Base-by-base conservation (phyloP, 345 rosid genomes). In the Cardamine resedifolia region DNA sequence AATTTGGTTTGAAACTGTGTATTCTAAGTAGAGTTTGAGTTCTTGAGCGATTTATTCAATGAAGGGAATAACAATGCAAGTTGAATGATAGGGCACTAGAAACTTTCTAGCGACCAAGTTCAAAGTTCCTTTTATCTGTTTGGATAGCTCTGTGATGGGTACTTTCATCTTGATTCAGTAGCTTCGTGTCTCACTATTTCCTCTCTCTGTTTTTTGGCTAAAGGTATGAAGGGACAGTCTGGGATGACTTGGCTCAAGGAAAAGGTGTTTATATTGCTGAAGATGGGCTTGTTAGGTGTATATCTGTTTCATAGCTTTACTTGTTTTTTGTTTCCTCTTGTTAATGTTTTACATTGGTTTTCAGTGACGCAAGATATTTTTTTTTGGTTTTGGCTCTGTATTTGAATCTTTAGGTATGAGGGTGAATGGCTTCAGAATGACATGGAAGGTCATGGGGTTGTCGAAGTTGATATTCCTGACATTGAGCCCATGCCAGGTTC, bases 201-300 rank as follows among this genome's bases (percentile, higher is more conserved):
- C 3, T 68, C 28, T 62, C 27, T 48, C 28, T 43, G 48, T 43
- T 64, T 73, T 69, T 47, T 65, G 63, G 71, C 39, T 75, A 16
- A 69, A 92, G 98, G 81, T 90, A 93, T 58, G 97, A 93, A 88
- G 98, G 98, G 41, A 88, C 97, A 14, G 84, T 93, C 24, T 93
- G 97, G 97, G 96, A 93, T 88, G 96, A 90, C 77, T 73, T 85
- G 85, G 98, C 98, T 81, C 93, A 86, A 73, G 98, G 97, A 5
- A 93, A 90, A 82, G 98, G 98, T 80, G 98, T 93, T 72, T 90
- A 88, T 56, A 79, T 86, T 34, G 96, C 92, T 45, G 96, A 89
- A 67, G 55, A 84, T 58, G 97, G 94, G 33, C 86, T 87, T 23
- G 90, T 93, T 75, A 93, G 97, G 97, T 90, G 60, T 52, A 24